Conservation (phyloP, 305 asterid genomes). For the Rubia balearica region DNA sequence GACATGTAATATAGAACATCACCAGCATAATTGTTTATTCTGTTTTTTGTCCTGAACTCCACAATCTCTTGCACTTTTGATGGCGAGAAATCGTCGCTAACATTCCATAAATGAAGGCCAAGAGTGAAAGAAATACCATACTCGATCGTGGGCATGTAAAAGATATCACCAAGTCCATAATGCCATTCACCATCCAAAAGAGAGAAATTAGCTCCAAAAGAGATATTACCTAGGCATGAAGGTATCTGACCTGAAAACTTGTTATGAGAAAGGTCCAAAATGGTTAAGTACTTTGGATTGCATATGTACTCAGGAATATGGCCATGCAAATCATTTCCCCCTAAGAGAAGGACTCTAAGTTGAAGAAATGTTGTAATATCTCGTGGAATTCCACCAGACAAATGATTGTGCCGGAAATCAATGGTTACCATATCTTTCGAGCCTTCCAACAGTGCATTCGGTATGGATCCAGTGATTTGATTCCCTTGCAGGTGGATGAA, state of each 20-base stretch:
- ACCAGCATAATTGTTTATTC: slow-evolving; percentile 9
- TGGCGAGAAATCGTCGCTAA: no score
- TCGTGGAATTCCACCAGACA: slow-evolving; percentile 11
- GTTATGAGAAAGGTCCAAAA: slow-evolving; percentile 22
- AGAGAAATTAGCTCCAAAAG: background rate
- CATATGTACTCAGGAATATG: slow-evolving; percentile 17
- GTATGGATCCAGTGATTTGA: slow-evolving; percentile 3
- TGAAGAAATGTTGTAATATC: background rate
- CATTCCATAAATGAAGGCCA: background rate
- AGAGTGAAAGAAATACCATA: background rate
- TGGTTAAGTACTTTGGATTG: background rate
- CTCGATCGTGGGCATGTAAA: background rate
- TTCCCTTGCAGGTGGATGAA: slow-evolving; percentile 5
- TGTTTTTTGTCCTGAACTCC: slow-evolving; percentile 22
- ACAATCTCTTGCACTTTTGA: slow-evolving; percentile 2
- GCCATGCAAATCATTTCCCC: slow-evolving; percentile 8
- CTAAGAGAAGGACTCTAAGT: slow-evolving; percentile 18
- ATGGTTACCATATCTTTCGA: background rate
- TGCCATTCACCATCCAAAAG: background rate
- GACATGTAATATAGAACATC: slow-evolving; percentile 18
- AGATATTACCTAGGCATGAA: slow-evolving; percentile 12
- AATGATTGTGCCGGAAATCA: slow-evolving; percentile 3
- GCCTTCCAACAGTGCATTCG: background rate
- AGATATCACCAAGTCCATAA: slow-evolving; percentile 1
- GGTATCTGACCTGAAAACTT: slow-evolving; percentile 15